Percentiles rank a stretch among this genome's conserved stretches.
Evolutionary conservation across 441 rosid genomes (phyloP).

Genomic region (Populus hybrid): DNA sequence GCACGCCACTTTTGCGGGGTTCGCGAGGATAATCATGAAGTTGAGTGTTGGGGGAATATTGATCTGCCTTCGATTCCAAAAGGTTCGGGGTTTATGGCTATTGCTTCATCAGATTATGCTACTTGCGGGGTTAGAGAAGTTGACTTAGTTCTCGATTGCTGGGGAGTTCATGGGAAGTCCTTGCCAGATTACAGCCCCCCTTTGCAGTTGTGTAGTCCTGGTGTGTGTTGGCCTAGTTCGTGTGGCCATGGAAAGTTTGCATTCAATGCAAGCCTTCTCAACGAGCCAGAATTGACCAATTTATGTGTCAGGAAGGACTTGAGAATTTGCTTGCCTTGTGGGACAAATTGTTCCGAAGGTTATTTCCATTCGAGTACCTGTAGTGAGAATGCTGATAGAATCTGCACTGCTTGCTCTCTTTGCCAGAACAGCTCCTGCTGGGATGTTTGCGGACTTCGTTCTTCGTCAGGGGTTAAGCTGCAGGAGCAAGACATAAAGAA

Average conservation of each 20-base stretch:
- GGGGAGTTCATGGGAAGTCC: conserved; percentile 49
- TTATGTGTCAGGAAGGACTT: conserved; percentile 68
- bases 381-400: conserved; percentile 57
- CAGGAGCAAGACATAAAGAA: conserved; percentile 43
- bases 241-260: conserved; percentile 59
- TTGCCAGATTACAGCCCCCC: conserved; percentile 69
- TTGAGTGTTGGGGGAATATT: conserved; percentile 80
- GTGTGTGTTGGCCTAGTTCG: conserved; percentile 53
- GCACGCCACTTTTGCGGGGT: conserved; percentile 80
- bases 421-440: conserved; percentile 92
- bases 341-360: conserved; percentile 67
- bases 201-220: conserved; percentile 82
- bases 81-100: conserved; percentile 66
- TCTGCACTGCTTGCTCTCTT: conserved; percentile 80
- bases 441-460: conserved; percentile 51
- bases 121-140: conserved; percentile 78
- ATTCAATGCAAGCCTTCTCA: conserved; percentile 80
- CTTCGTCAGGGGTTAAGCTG: conserved; percentile 32
- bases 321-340: conserved; percentile 68
- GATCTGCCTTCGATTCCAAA: conserved; percentile 58
- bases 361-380: conserved; percentile 79
- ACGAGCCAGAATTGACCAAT: conserved; percentile 70
- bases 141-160: conserved; percentile 83
- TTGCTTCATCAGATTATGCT: conserved; percentile 81
- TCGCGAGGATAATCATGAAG: conserved; percentile 70